These are phyloP conservation scores for Stenocarpella maydis DNA, from an alignment of 2,329 filamentous ascomycete species.

Conservation along the genomic window DNA sequence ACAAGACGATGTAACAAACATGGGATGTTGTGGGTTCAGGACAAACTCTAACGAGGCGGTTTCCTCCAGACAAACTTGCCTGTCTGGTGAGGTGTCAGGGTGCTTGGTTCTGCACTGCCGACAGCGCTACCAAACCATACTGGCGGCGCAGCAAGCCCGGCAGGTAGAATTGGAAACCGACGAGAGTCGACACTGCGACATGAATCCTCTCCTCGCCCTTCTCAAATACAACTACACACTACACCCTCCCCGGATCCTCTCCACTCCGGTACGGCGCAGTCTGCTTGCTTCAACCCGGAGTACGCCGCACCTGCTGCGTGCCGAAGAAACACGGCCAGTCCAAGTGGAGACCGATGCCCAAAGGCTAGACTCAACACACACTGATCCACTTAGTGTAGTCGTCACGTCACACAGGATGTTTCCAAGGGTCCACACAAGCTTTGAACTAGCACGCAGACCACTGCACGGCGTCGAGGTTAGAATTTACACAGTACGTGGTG, in stretches of 20 bases:
- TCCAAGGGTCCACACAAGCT: not conserved
- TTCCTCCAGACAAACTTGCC: not conserved
- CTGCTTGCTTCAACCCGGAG: not conserved
- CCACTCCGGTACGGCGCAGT: not conserved
- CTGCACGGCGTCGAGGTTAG: not conserved
- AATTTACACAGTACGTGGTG: not conserved
- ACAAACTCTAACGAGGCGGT: not conserved
- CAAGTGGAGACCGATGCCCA: not conserved
- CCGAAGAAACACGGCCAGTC: not conserved
- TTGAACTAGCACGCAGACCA: not conserved
- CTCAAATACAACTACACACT: constrained; percentile 12
- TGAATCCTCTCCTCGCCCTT: not conserved
- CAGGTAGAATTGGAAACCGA: constrained; percentile 11
- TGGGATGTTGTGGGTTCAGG: not conserved
- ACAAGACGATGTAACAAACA: not conserved
- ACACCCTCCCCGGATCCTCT: not conserved
- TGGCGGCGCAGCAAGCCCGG: not conserved
- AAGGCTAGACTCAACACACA: not conserved
- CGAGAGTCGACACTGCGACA: not conserved
- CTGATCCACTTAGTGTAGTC: not conserved
- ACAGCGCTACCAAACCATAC: not conserved
- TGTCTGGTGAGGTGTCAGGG: not conserved
- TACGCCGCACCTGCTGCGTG: constrained; percentile 7
- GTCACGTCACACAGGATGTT: not conserved
- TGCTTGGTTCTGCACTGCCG: not conserved